Conservation (phyloP, 371 early-diverging fungal species). For the Umbelopsis sp. region DNA sequence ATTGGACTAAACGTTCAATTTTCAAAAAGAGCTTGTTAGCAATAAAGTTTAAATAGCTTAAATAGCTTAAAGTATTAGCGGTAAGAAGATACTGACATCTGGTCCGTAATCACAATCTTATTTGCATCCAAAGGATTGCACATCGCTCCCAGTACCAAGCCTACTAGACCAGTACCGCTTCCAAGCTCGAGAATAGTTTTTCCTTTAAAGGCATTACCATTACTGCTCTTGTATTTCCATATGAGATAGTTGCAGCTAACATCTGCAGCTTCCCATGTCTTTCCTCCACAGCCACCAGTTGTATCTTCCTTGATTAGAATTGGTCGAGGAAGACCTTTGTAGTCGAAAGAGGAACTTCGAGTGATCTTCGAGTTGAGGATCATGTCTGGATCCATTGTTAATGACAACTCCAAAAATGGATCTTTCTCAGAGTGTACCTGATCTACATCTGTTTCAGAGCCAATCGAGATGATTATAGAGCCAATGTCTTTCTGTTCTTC, state of each 20-base stretch:
- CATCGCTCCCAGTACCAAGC: conserved; percentile 41
- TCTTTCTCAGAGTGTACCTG: background rate
- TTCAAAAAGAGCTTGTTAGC: background rate
- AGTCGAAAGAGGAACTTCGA: background rate
- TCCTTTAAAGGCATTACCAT: conserved; percentile 22
- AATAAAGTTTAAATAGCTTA: background rate
- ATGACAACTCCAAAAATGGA: conserved; percentile 3
- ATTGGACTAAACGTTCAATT: conserved; percentile 30
- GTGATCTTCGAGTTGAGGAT: background rate
- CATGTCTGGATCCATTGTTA: background rate
- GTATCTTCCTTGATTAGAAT: conserved; percentile 42
- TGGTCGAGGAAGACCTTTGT: conserved; percentile 23
- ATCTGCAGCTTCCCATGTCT: conserved; percentile 51
- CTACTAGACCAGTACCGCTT: conserved; percentile 54
- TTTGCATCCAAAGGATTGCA: conserved; percentile 27
- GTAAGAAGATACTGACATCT: conserved; percentile 32
- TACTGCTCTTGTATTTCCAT: conserved; percentile 33
- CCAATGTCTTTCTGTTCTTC: background rate
- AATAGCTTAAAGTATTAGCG: background rate
- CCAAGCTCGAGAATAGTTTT: conserved; percentile 45
- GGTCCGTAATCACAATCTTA: conserved; percentile 44
- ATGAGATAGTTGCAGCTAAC: conserved; percentile 48
- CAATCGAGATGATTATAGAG: background rate
- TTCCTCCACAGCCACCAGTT: conserved; percentile 53
- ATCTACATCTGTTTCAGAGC: background rate